phyloP scores from a whole-genome alignment of 2,329 filamentous ascomycete genomes.

The Harringtonia lauricola region DNA sequence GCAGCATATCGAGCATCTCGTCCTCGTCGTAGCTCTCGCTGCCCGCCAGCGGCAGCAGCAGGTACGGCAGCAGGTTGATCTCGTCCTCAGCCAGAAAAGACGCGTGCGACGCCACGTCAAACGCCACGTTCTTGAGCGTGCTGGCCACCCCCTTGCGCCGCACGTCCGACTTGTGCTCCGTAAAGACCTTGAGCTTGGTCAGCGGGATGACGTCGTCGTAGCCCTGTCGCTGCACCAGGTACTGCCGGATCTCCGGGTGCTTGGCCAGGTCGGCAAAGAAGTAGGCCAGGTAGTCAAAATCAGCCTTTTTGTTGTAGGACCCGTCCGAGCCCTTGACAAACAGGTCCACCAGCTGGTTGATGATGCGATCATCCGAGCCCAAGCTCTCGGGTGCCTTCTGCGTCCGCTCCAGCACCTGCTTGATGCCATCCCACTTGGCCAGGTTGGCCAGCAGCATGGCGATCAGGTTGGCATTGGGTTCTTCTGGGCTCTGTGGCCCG shows the following conservation, averaged over 20 bases:
- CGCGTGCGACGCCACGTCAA: slow-evolving; percentile 65
- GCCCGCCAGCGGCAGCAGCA: slow-evolving; percentile 79
- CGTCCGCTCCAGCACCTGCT: slow-evolving; percentile 56
- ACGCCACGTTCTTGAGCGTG: slow-evolving; percentile 88
- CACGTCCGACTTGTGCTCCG: slow-evolving; percentile 74
- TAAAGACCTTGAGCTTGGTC: slow-evolving; percentile 89
- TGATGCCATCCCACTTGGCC: slow-evolving; percentile 65
- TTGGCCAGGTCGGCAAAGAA: slow-evolving; percentile 89
- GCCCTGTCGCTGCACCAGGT: slow-evolving; percentile 61
- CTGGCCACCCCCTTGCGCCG: slow-evolving; percentile 89
- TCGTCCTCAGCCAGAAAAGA: slow-evolving; percentile 59
- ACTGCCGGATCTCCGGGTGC: slow-evolving; percentile 60
- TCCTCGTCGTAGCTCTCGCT: slow-evolving; percentile 81
- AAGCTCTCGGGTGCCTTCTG: slow-evolving; percentile 60
- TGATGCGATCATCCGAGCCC: slow-evolving; percentile 58
- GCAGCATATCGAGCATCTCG: slow-evolving; percentile 75
- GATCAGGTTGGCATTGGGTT: slow-evolving; percentile 72
- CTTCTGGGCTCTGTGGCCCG: slow-evolving; percentile 41
- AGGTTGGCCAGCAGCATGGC: slow-evolving; percentile 93
- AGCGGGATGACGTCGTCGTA: slow-evolving; percentile 82
- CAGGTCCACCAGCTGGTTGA: slow-evolving; percentile 89
- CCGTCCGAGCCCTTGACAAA: slow-evolving; percentile 88
- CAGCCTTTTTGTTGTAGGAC: slow-evolving; percentile 70
- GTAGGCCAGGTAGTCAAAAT: slow-evolving; percentile 90
- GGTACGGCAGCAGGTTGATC: slow-evolving; percentile 76